These are phyloP conservation scores for Gossypium rotundifolium DNA, from an alignment of 345 rosid genomes.

Conservation along the genomic window DNA sequence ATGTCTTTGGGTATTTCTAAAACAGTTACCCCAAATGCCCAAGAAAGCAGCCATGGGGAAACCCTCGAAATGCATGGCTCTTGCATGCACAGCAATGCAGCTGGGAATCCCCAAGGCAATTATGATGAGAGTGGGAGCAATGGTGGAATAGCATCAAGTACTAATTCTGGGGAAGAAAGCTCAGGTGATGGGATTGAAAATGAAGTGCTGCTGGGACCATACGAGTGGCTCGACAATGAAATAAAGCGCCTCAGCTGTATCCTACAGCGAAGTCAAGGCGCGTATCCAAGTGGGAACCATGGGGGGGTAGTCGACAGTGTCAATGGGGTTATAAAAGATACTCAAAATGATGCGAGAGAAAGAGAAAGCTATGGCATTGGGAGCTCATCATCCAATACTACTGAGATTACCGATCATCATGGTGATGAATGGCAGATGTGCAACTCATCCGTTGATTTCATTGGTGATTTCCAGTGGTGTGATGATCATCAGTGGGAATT, in stretches of 20 bases:
- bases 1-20: slow-evolving; percentile 8
- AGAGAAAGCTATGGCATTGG: not conserved
- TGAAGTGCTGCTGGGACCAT: slow-evolving; percentile 40
- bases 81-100: not conserved
- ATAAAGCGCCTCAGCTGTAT: slow-evolving; percentile 38
- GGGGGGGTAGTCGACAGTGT: not conserved
- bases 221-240: slow-evolving; percentile 72
- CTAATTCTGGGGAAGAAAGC: not conserved
- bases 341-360: not conserved
- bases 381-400: not conserved
- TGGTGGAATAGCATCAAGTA: not conserved
- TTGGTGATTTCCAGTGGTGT: not conserved
- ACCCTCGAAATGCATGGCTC: not conserved
- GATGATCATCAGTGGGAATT: not conserved
- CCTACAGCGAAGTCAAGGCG: slow-evolving; percentile 3
- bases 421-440: not conserved
- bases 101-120: not conserved
- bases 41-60: not conserved
- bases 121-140: not conserved
- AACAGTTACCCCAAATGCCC: not conserved
- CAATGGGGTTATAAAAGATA: not conserved
- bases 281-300: not conserved
- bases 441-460: not conserved
- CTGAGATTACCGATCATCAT: not conserved
- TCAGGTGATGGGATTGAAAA: not conserved